Conservation (phyloP, 2,329 filamentous ascomycete genomes). For the Aspergillus sp. region DNA sequence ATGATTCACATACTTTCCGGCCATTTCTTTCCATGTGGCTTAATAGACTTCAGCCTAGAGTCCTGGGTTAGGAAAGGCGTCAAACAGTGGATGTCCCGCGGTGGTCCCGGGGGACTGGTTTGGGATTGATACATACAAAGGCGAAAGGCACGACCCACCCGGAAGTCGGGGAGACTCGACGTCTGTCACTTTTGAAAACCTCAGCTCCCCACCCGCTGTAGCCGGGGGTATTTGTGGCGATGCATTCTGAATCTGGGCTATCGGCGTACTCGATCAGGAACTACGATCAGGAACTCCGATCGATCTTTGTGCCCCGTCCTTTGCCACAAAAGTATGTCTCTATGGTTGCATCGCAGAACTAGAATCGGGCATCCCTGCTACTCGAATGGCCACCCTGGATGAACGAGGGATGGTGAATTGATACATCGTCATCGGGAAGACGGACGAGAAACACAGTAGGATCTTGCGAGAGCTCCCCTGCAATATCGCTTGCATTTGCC, state of each 20-base stretch:
- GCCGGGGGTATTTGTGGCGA: neutral
- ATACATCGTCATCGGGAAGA: too few relatives aligned
- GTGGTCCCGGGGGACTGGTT: neutral
- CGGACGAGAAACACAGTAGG: too few relatives aligned
- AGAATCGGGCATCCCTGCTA: neutral
- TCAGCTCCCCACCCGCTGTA: neutral
- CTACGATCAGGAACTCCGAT: neutral
- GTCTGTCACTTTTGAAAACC: neutral
- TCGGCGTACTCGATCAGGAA: neutral
- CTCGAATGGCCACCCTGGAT: too few relatives aligned
- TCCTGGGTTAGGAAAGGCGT: neutral
- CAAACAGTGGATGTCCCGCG: neutral
- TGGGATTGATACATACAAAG: neutral
- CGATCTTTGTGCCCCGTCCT: neutral
- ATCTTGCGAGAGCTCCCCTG: too few relatives aligned
- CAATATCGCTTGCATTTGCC: too few relatives aligned
- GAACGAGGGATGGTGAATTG: too few relatives aligned
- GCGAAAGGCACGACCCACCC: neutral
- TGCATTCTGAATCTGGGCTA: neutral
- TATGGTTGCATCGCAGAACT: neutral
- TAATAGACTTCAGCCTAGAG: neutral
- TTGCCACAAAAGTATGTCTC: neutral
- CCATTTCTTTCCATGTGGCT: constrained; percentile 1
- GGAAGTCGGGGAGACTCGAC: neutral
- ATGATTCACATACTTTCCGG: neutral